A percentile compares a stretch with the other conserved stretches of the same genome.
Conservation (phyloP, 2,329 filamentous ascomycete genomes). For the Venturia pyrina region DNA sequence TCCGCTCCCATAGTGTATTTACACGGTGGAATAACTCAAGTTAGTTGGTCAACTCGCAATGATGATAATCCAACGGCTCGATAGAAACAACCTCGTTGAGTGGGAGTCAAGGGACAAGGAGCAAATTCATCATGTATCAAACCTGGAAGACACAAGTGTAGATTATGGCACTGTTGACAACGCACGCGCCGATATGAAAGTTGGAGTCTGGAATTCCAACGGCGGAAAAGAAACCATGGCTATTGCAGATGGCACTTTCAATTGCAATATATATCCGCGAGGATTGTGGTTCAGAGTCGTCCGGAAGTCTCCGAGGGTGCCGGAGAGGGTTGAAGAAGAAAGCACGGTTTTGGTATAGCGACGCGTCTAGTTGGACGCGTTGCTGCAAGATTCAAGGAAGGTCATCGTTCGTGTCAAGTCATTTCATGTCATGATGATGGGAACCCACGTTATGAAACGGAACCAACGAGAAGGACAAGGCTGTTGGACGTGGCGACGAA, state of each 20-base stretch:
- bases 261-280: neutral
- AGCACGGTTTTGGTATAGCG: neutral
- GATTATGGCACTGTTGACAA: neutral
- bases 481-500: neutral
- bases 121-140: neutral
- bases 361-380: neutral
- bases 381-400: neutral
- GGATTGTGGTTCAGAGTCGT: neutral
- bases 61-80: neutral
- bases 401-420: neutral
- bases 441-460: neutral
- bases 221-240: neutral
- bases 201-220: neutral
- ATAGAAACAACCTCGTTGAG: neutral
- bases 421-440: neutral
- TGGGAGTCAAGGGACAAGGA: neutral
- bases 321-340: neutral
- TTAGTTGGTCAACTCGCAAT: neutral
- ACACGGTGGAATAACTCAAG: too few species aligned
- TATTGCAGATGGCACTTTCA: neutral
- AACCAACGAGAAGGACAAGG: neutral
- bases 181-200: neutral
- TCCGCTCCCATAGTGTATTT: neutral
- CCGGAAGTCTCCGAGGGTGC: neutral
- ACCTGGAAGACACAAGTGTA: neutral